Conservation (phyloP, 805 yeast genomes). For the Kuraishia capsulata region DNA sequence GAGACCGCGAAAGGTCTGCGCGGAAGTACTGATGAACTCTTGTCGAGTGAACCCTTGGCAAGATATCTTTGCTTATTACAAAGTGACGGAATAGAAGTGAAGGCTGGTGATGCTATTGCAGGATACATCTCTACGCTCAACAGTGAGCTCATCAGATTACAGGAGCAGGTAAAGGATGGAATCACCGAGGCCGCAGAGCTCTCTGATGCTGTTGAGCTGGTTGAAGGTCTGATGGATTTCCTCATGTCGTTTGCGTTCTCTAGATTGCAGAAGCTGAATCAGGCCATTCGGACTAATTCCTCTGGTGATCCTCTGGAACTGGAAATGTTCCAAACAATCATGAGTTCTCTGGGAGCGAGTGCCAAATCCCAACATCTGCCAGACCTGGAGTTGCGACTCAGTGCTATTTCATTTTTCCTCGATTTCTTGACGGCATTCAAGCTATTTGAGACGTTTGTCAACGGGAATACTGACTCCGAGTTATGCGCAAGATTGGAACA, state of each 20-base stretch:
- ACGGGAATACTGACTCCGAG: constrained; percentile 11
- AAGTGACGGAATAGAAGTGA: neutral
- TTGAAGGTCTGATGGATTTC: neutral
- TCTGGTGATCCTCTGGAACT: neutral
- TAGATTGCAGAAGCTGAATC: neutral
- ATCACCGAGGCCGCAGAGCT: neutral
- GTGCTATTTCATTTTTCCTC: constrained; percentile 8
- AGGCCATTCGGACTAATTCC: neutral
- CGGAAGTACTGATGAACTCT: neutral
- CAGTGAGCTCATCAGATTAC: too few species aligned
- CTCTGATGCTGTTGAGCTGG: neutral
- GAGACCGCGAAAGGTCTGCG: too few species aligned
- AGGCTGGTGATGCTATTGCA: neutral
- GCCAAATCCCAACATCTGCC: constrained; percentile 7
- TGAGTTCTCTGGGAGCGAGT: constrained; percentile 13
- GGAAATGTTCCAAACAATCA: neutral
- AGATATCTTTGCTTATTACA: neutral
- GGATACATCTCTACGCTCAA: too few species aligned
- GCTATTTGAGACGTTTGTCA: neutral
- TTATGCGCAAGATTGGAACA: constrained; percentile 23
- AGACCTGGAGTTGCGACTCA: neutral
- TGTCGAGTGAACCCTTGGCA: neutral
- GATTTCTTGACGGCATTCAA: constrained; percentile 5
- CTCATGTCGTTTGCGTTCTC: neutral
- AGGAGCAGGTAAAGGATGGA: neutral